Evolutionary conservation across 306 rosid genomes (phyloP), one percentile per base, ranked within the genome.

Genomic region (Nissolia schottii): DNA sequence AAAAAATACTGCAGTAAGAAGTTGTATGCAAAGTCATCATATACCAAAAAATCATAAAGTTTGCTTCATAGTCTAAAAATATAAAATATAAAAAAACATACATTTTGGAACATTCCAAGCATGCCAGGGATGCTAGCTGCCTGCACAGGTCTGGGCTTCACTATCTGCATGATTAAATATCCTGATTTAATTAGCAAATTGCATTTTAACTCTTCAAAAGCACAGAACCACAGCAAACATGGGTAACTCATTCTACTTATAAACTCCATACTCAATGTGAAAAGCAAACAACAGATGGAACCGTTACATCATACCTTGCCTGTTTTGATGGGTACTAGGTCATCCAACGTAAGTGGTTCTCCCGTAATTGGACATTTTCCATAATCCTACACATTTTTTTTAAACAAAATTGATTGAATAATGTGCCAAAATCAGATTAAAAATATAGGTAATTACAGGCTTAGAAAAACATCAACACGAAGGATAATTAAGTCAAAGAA

Each of bases 61-160:
- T 40, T 60, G 35, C 66, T 20, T 65, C 40, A 65, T 10, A 73
- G 54, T 59, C 46, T 51, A n/a, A 77, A 73, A n/a, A n/a, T n/a
- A n/a, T n/a, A n/a, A n/a, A n/a, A n/a, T n/a, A n/a, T n/a, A n/a
- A n/a, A n/a, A n/a, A 46, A 25, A 37, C 93, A 79, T 91, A 95
- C 99, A 79, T 86, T 88, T 84, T 91, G 97, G 84, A 95, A 92
- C 96, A 95, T 89, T 78, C 96, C 96, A 16, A 95, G 96, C 99
- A 95, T 95, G 74, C 99, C 97, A 35, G 97, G 99, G 59, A 95
- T 92, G 81, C 99, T 95, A 74, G 99, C 99, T 76, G 99, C 97
- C 81, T 95, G 99, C 49, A 85, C 83, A 70, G 98, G 98, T 77
- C 97, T 84, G 65, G 99, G 99, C 89, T 89, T 89, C 84, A 95